Conservation (phyloP, 163 green algal species). For the Trebouxia gelatinosa region DNA sequence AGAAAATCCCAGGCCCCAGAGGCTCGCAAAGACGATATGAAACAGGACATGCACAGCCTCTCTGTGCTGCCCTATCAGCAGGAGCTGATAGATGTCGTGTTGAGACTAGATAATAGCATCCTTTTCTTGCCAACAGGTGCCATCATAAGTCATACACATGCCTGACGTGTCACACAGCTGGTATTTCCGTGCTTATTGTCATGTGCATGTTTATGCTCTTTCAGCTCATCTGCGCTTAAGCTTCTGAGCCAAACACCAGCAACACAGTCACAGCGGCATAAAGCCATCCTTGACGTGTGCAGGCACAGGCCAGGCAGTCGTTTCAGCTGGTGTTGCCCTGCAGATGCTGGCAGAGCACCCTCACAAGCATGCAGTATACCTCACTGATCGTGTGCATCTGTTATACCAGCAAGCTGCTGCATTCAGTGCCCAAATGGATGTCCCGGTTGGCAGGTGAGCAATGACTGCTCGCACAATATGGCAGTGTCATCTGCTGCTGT, state of each 20-base stretch:
- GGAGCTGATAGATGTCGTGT: background rate
- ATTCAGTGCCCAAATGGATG: background rate
- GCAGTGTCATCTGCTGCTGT: too few relatives aligned
- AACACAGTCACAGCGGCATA: background rate
- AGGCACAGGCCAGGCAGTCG: background rate
- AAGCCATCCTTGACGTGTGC: background rate
- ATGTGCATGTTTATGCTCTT: too few relatives aligned
- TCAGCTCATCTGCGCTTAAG: too few relatives aligned
- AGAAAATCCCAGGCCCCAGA: too few relatives aligned
- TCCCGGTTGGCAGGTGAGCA: background rate
- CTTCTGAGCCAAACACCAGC: too few relatives aligned
- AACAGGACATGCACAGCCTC: too few relatives aligned
- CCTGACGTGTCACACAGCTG: background rate
- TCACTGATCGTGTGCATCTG: conserved; percentile 18
- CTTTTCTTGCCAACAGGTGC: conserved; percentile 19
- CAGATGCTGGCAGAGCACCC: background rate
- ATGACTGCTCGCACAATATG: too few relatives aligned
- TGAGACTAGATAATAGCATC: background rate
- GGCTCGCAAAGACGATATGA: too few relatives aligned
- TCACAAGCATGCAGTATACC: conserved; percentile 20
- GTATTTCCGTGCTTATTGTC: background rate
- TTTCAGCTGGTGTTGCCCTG: background rate
- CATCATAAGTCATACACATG: too few relatives aligned
- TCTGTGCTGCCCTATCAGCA: background rate
- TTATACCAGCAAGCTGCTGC: conserved; percentile 15